phyloP scores from a whole-genome alignment of 225 moss, liverwort and hornwort genomes.

The Bryoerythrophyllum caledonicum region DNA sequence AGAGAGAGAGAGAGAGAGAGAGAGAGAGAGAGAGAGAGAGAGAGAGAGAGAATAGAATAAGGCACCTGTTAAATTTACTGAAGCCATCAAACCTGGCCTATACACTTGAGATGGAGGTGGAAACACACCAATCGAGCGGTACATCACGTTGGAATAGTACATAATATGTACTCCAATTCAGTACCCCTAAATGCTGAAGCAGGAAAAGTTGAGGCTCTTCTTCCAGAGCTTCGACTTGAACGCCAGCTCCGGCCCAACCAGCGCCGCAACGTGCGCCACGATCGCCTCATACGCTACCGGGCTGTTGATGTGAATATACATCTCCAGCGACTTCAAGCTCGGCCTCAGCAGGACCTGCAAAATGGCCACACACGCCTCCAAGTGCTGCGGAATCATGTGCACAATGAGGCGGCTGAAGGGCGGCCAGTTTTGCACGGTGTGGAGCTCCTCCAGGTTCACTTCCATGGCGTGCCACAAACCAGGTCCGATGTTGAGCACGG shows the following conservation, averaged over 20 bases:
- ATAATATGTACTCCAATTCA: not conserved
- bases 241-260: not conserved
- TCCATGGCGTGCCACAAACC: conserved; percentile 78
- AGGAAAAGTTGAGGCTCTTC: conserved; percentile 55
- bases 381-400: conserved; percentile 49
- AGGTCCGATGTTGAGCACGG: conserved; percentile 64
- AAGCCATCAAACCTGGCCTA: not conserved
- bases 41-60: not conserved
- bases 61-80: not conserved
- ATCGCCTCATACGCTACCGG: conserved; percentile 26
- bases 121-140: not conserved
- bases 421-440: conserved; percentile 40
- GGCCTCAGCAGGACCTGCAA: conserved; percentile 29
- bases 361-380: conserved; percentile 18
- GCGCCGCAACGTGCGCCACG: conserved; percentile 17
- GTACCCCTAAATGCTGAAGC: conserved; percentile 46
- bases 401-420: conserved; percentile 51
- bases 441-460: conserved; percentile 24
- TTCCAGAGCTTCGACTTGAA: conserved; percentile 35
- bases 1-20: too few species aligned
- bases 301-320: conserved; percentile 43
- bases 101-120: conserved; percentile 1
- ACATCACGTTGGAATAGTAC: not conserved
- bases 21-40: too few species aligned
- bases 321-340: conserved; percentile 16